Conservation (phyloP, 1,284 basidiomycete species). For the Cerioporus squamosus region DNA sequence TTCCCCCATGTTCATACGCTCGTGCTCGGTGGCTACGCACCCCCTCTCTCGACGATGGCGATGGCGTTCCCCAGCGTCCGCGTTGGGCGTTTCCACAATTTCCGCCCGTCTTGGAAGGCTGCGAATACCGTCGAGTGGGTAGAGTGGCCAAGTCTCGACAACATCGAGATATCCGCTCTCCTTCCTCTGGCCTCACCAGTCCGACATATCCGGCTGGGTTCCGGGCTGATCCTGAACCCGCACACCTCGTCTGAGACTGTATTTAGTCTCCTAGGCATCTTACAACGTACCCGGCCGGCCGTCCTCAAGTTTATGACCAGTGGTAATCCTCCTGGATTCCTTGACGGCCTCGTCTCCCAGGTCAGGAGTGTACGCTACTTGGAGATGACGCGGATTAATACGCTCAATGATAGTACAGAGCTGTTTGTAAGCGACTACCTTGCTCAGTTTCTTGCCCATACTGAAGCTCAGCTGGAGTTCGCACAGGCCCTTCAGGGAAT, state of each 20-base stretch:
- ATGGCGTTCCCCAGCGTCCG: neutral
- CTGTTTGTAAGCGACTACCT: too few relatives aligned
- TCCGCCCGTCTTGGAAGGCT: neutral
- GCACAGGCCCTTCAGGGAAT: neutral
- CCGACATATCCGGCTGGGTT: neutral
- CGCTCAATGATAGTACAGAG: too few relatives aligned
- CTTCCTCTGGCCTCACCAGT: neutral
- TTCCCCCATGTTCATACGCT: neutral
- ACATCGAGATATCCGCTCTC: neutral
- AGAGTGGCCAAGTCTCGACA: neutral
- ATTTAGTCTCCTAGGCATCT: neutral
- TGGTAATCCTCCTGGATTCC: neutral
- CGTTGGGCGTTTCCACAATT: neutral
- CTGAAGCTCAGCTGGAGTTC: too few relatives aligned
- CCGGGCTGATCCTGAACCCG: neutral
- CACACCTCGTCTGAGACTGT: neutral
- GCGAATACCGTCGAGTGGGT: neutral
- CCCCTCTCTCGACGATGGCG: neutral
- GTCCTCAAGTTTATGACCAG: neutral
- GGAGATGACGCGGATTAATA: neutral
- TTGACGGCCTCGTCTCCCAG: neutral
- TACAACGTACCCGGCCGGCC: neutral
- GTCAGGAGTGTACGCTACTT: neutral
- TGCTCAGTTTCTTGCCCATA: too few relatives aligned
- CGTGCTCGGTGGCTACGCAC: neutral